These are phyloP conservation scores for Rhizopus microsporus DNA, from an alignment of 371 early-diverging fungal genomes.

Conservation along the genomic window DNA sequence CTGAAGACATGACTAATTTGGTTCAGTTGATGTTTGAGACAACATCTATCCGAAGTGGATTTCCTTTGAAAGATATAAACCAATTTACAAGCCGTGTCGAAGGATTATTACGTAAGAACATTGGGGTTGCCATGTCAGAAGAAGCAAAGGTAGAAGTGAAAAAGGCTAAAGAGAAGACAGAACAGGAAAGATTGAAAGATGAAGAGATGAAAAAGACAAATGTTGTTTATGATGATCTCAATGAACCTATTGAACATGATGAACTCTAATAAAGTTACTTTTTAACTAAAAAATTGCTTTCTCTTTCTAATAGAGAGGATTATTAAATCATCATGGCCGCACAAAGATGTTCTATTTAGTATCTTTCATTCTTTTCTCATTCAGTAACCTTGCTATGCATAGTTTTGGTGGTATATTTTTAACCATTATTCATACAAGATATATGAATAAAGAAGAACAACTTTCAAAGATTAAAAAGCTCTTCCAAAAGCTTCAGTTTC, in stretches of 20 bases:
- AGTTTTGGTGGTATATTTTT: too few species aligned
- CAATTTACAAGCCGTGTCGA: constrained; percentile 75
- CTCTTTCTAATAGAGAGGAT: too few species aligned
- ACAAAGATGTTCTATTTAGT: too few species aligned
- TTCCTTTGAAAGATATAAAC: constrained; percentile 58
- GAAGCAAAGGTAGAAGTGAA: constrained; percentile 54
- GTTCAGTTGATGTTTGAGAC: constrained; percentile 75
- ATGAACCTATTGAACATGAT: constrained; percentile 23
- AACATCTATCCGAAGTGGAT: constrained; percentile 78
- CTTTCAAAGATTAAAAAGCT: too few species aligned
- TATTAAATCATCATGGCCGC: too few species aligned
- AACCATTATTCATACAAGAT: too few species aligned
- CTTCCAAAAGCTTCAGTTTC: too few species aligned
- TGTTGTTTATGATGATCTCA: constrained; percentile 19
- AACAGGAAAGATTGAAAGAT: constrained; percentile 39
- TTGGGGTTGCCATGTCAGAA: constrained; percentile 62
- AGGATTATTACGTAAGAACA: constrained; percentile 61
- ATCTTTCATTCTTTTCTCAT: too few species aligned
- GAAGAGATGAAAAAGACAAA: constrained; percentile 32
- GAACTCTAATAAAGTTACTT: constrained; percentile 16
- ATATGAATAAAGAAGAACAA: too few species aligned
- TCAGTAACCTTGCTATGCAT: too few species aligned
- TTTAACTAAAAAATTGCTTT: too few species aligned
- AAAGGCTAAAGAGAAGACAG: constrained; percentile 43
- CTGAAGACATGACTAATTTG: constrained; percentile 58